Evolutionary conservation across 495 filamentous ascomycete species (phyloP).

Genomic region (Hapsidospora chrysogenum): DNA sequence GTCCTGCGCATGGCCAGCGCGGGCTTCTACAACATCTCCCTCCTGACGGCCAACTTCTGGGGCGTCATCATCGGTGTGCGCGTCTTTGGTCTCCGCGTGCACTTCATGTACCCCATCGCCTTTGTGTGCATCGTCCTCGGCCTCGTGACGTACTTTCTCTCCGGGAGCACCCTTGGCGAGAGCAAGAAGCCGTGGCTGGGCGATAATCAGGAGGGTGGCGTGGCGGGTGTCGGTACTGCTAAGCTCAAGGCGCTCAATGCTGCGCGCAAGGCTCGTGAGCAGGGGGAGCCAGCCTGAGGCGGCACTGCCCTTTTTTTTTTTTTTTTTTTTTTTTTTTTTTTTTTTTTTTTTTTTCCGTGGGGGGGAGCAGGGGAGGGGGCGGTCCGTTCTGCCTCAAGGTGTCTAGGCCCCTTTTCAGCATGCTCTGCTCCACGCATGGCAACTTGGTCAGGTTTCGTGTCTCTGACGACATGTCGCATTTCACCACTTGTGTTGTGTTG

Average conservation of each 20-base stretch:
- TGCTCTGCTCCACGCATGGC: too few species aligned
- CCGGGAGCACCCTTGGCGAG: constrained; percentile 66
- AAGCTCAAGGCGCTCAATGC: constrained; percentile 56
- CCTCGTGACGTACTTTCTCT: constrained; percentile 66
- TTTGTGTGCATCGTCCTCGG: constrained; percentile 84
- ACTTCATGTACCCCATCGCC: constrained; percentile 89
- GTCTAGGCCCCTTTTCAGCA: too few species aligned
- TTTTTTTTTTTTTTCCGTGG: too few species aligned
- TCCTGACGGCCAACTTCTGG: constrained; percentile 96
- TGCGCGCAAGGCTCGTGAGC: constrained; percentile 21
- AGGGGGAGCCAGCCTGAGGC: too few species aligned
- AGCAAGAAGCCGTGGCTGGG: constrained; percentile 91
- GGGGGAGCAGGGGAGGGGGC: too few species aligned
- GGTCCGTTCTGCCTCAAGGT: too few species aligned
- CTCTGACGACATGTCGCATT: too few species aligned
- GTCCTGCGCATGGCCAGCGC: constrained; percentile 76
- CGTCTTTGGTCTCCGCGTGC: constrained; percentile 65
- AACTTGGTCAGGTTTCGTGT: too few species aligned
- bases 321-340: too few species aligned
- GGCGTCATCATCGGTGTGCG: constrained; percentile 77
- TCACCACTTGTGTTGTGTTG: too few species aligned
- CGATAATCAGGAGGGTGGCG: constrained; percentile 61
- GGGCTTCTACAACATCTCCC: constrained; percentile 90
- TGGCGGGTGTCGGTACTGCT: constrained; percentile 75
- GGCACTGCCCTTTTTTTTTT: too few species aligned